Percentiles rank a stretch among this genome's conserved stretches.
These are phyloP conservation scores for Laetiporus sulphureus DNA, from an alignment of 1,284 basidiomycete genomes.

Conservation along the genomic window DNA sequence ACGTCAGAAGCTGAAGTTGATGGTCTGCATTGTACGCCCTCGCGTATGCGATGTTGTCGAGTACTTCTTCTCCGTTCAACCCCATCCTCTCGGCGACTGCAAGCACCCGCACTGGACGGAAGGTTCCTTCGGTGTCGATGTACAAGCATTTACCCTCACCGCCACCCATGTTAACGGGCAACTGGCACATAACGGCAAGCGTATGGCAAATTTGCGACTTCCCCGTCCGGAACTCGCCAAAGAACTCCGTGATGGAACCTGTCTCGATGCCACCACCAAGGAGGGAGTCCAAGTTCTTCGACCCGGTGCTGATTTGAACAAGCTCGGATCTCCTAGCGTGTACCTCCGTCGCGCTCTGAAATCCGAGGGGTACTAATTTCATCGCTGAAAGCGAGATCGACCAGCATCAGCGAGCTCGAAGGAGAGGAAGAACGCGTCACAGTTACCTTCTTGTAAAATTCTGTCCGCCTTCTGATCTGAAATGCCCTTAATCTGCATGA, in stretches of 20 bases:
- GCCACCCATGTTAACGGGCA: slow-evolving; percentile 96
- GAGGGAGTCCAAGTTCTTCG: slow-evolving; percentile 92
- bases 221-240: slow-evolving; percentile 98
- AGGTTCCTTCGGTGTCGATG: slow-evolving; percentile 99
- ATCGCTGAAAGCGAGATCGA: slow-evolving; percentile 56
- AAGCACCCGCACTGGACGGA: slow-evolving; percentile 92
- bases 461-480: slow-evolving; percentile 98
- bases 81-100: slow-evolving; percentile 96
- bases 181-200: slow-evolving; percentile 95
- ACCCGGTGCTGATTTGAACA: slow-evolving; percentile 96
- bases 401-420: no score
- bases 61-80: slow-evolving; percentile 93
- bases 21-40: slow-evolving; percentile 99
- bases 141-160: slow-evolving; percentile 99
- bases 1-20: slow-evolving; percentile 86
- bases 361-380: slow-evolving; percentile 96
- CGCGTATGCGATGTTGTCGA: slow-evolving; percentile 98
- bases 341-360: slow-evolving; percentile 97
- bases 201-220: slow-evolving; percentile 99
- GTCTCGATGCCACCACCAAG: slow-evolving; percentile 98
- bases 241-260: slow-evolving; percentile 96
- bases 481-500: slow-evolving; percentile 93
- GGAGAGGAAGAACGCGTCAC: no score
- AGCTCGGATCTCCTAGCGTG: slow-evolving; percentile 94
- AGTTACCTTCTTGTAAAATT: slow-evolving; percentile 84